A percentile compares a stretch with the other conserved stretches of the same genome.
Conservation (phyloP, 2,329 filamentous ascomycete species). For the Pseudocercospora fuligena region DNA sequence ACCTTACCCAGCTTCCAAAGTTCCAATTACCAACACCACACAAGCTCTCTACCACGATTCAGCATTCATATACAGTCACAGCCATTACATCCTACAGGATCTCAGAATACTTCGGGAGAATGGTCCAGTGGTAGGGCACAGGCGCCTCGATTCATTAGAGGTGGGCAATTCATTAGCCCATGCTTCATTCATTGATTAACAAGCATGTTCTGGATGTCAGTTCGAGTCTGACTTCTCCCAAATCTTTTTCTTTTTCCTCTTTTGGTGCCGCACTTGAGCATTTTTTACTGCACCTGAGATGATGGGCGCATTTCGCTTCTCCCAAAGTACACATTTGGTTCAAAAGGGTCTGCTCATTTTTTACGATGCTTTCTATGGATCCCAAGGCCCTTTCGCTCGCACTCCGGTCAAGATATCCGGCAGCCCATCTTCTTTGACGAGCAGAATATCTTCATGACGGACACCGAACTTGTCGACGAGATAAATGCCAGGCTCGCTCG, state of each 20-base stretch:
- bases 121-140: background rate
- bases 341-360: too few relatives aligned
- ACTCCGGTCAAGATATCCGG: slow-evolving; percentile 62
- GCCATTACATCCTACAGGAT: background rate
- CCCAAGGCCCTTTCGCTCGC: slow-evolving; percentile 58
- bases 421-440: slow-evolving; percentile 59
- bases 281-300: too few relatives aligned
- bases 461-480: slow-evolving; percentile 65
- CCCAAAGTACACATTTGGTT: too few relatives aligned
- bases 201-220: background rate
- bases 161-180: too few relatives aligned
- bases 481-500: slow-evolving; percentile 68
- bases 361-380: slow-evolving; percentile 45
- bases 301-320: too few relatives aligned
- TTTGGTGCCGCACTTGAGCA: too few relatives aligned
- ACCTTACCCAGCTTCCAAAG: too few relatives aligned
- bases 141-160: background rate
- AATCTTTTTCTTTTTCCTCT: background rate
- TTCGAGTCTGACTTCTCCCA: background rate
- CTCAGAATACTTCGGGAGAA: background rate
- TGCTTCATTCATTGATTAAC: background rate
- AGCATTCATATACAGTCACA: background rate
- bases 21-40: background rate
- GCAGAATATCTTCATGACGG: slow-evolving; percentile 65
- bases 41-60: background rate